Evolutionary conservation across 164 flowering plant genomes (phyloP).

Genomic region (Liquidambar formosana): DNA sequence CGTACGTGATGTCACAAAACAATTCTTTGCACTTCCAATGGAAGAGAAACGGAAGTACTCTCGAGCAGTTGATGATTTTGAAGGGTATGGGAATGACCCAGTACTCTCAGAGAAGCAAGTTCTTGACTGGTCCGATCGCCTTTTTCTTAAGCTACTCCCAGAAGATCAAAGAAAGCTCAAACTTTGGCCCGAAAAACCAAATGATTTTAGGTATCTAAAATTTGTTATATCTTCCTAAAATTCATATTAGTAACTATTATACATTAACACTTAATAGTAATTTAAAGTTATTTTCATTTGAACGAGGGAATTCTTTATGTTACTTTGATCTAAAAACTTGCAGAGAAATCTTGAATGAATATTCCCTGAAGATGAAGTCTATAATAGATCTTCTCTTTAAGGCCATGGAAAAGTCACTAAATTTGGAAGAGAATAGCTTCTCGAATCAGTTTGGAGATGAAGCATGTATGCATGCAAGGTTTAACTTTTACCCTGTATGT

Average conservation of each 20-base stretch:
- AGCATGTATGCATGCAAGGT: conserved; percentile 26
- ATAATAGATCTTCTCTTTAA: conserved; percentile 24
- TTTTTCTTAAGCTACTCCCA: conserved; percentile 31
- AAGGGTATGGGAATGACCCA: conserved; percentile 30
- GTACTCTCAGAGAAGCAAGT: conserved; percentile 18
- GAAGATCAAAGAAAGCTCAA: conserved; percentile 24
- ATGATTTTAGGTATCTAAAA: conserved; percentile 37
- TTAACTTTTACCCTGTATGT: conserved; percentile 52
- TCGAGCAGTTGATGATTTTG: conserved; percentile 3
- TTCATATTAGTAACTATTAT: too few species aligned
- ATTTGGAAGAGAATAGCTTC: conserved; percentile 44
- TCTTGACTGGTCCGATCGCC: conserved; percentile 45
- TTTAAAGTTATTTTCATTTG: too few species aligned
- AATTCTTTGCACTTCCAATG: conserved; percentile 15
- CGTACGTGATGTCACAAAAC: conserved; percentile 6
- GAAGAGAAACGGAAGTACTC: conserved; percentile 16
- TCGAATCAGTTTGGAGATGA: conserved; percentile 28
- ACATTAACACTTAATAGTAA: too few species aligned
- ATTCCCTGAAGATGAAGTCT: conserved; percentile 16
- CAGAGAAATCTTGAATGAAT: conserved; percentile 39
- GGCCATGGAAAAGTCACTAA: conserved; percentile 42
- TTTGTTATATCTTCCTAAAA: too few species aligned
- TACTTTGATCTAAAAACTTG: too few species aligned
- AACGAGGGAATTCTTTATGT: neutral
- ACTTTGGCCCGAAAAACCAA: conserved; percentile 44